phyloP scores from a whole-genome alignment of 345 rosid species.

The Mangifera indica region DNA sequence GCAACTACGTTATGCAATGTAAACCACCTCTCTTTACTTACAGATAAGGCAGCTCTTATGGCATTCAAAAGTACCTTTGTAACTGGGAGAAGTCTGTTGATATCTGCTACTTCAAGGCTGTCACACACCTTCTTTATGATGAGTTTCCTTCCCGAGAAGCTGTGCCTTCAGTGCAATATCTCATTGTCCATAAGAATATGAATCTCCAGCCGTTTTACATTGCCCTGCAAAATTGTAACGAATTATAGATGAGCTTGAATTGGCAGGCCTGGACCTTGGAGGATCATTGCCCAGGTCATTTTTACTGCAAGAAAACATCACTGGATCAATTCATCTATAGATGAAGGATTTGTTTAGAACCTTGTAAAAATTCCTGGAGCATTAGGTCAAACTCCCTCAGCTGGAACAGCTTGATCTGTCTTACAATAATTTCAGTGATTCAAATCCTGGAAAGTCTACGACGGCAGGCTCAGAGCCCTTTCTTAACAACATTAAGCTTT shows the following conservation, averaged over 20 bases:
- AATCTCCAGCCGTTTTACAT: conserved; percentile 40
- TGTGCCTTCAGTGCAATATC: conserved; percentile 16
- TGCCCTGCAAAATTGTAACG: conserved; percentile 41
- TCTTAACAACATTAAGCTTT: conserved; percentile 52
- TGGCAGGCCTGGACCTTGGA: conserved; percentile 31
- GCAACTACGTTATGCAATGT: conserved; percentile 1
- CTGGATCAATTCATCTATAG: conserved; percentile 40
- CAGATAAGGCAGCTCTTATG: conserved; percentile 49
- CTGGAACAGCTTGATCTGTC: conserved; percentile 49
- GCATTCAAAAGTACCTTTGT: conserved; percentile 36
- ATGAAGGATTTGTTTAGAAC: conserved; percentile 29
- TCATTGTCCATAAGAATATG: not conserved
- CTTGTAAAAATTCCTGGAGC: conserved; percentile 2
- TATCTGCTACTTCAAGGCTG: conserved; percentile 45
- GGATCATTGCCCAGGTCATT: not conserved
- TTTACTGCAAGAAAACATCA: conserved; percentile 45
- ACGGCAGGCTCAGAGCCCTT: conserved; percentile 25
- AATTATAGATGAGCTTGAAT: conserved; percentile 37
- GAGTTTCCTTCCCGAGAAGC: conserved; percentile 32
- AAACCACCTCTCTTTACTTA: conserved; percentile 27
- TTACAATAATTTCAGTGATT: conserved; percentile 38
- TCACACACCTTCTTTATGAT: conserved; percentile 35
- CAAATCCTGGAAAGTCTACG: conserved; percentile 44
- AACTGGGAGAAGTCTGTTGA: conserved; percentile 39
- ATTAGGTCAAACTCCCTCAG: conserved; percentile 26